A percentile compares a stretch with the other conserved stretches of the same genome.
phyloP scores from a whole-genome alignment of 495 filamentous ascomycete genomes.

The Penicillium antarcticum region DNA sequence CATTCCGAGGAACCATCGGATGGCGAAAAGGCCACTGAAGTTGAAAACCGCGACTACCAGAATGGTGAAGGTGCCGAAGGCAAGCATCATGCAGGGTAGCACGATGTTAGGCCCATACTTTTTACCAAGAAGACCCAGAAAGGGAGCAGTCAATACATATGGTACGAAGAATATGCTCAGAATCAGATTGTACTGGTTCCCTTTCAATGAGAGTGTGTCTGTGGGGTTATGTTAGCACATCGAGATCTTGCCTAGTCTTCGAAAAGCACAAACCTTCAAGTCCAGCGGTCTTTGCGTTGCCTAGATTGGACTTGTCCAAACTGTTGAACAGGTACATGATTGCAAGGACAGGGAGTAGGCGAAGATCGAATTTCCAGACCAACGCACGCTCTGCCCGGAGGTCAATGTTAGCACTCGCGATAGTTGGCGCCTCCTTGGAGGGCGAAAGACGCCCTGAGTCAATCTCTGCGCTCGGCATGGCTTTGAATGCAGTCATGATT shows the following conservation, averaged over 20 bases:
- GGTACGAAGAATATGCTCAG: conserved; percentile 71
- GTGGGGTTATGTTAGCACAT: neutral
- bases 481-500: neutral
- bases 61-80: conserved; percentile 57
- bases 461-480: neutral
- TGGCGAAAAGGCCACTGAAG: conserved; percentile 59
- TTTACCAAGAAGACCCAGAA: conserved; percentile 62
- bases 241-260: too few species aligned
- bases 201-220: conserved; percentile 44
- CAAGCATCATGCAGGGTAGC: conserved; percentile 63
- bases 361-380: conserved; percentile 55
- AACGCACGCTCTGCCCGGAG: conserved; percentile 24
- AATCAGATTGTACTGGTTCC: conserved; percentile 65
- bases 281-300: conserved; percentile 68
- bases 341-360: conserved; percentile 60
- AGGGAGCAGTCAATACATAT: conserved; percentile 63
- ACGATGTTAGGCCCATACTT: conserved; percentile 58
- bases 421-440: neutral
- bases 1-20: conserved; percentile 57
- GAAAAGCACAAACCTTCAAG: conserved; percentile 35
- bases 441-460: neutral
- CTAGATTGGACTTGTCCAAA: conserved; percentile 64
- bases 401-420: conserved; percentile 8
- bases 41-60: conserved; percentile 52
- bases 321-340: conserved; percentile 65